Evolutionary conservation across 2,329 filamentous ascomycete species (phyloP), one percentile per base, ranked within the genome.

Genomic region (Penicillium rolfsii): DNA sequence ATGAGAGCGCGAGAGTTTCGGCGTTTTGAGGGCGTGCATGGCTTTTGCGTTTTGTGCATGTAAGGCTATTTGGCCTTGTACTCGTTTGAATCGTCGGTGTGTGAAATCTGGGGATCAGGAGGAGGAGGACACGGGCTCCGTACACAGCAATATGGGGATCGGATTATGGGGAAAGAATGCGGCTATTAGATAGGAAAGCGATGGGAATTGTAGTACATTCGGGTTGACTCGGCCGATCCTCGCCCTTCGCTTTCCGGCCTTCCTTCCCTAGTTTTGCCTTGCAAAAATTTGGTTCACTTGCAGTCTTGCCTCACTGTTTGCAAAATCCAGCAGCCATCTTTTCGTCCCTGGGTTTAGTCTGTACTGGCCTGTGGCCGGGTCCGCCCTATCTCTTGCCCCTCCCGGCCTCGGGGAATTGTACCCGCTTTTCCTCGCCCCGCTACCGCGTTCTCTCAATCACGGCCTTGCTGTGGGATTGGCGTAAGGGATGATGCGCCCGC

Each of bases 401-500:
- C 35, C 35, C 11, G 30, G 30, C 30, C 8, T 11, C 30, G 43
- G 43, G 43, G 24, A 28, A 16, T 22, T 22, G n/a, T 11, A 33
- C 7, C 30, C 30, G 48, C 48, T 19, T 11, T 22, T 14, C n/a
- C 16, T 8, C 16, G 48, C 48, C 48, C 48, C 30, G 12, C 48
- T 35, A n/a, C n/a, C 19, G 9, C 2, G 6, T 50, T 19, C 4
- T 4, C 48, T 30, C 28, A 30, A 35, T 50, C 11, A 26, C 14
- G 48, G 7, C 22, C 48, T 22, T 50, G 48, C n/a, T n/a, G 26
- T 46, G 16, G 12, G 24, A 26, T 24, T 46, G 22, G 48, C 8
- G n/a, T 14, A 50, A 50, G 19, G 48, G 26, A 50, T 43, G 40
- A 50, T 43, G 40, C 45, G 43, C 48, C 48, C 48, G 48, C 46